Conservation (phyloP, 257 asterid species). For the Parsonsia alboflavescens region DNA sequence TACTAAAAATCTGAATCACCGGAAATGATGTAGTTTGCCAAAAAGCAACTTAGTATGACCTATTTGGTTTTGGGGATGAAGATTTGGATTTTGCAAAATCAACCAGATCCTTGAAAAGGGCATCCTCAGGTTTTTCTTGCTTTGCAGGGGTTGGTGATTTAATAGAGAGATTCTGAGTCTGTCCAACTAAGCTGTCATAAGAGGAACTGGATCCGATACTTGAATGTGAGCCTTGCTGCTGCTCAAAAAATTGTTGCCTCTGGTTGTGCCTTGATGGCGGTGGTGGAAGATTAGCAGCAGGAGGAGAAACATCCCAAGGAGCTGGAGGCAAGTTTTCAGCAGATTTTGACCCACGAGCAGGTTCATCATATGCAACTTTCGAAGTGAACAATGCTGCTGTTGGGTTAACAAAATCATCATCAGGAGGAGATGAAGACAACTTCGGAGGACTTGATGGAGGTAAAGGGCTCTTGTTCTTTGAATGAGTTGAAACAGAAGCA, state of each 20-base stretch:
- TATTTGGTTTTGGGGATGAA: conserved; percentile 67
- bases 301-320: conserved; percentile 52
- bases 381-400: conserved; percentile 67
- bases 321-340: conserved; percentile 48
- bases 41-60: conserved; percentile 40
- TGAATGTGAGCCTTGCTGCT: conserved; percentile 43
- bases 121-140: conserved; percentile 72
- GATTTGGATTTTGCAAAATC: conserved; percentile 94
- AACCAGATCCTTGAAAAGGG: conserved; percentile 79
- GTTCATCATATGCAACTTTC: conserved; percentile 33
- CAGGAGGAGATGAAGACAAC: conserved; percentile 36
- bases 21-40: conserved; percentile 22
- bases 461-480: conserved; percentile 34
- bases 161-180: conserved; percentile 66
- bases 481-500: conserved; percentile 35
- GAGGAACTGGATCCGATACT: conserved; percentile 63
- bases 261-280: conserved; percentile 78
- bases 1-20: conserved; percentile 25
- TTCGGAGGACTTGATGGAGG: conserved; percentile 33
- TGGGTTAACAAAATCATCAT: conserved; percentile 81
- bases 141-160: conserved; percentile 47
- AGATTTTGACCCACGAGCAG: conserved; percentile 42
- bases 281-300: conserved; percentile 47
- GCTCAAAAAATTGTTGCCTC: conserved; percentile 80
- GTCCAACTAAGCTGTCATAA: conserved; percentile 62